phyloP scores from a whole-genome alignment of 78 protist genomes.

The Planoprotostelium fungivorum region DNA sequence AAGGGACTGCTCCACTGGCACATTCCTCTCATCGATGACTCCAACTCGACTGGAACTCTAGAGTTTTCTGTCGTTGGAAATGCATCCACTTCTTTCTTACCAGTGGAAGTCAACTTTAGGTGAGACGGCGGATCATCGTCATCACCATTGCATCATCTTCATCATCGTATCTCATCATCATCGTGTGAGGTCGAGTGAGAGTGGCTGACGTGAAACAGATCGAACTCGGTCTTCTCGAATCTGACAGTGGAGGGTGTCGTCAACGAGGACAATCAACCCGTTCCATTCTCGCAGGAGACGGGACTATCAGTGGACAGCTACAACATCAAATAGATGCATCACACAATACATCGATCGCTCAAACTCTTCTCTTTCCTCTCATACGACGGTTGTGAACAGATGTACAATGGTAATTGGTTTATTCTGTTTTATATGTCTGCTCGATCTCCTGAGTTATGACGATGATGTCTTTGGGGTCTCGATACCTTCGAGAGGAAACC shows the following conservation, averaged over 20 bases:
- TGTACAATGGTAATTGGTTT: too few relatives aligned
- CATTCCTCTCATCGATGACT: slow-evolving; percentile 37
- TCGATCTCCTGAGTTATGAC: too few relatives aligned
- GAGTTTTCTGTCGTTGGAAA: slow-evolving; percentile 47
- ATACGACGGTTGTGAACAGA: too few relatives aligned
- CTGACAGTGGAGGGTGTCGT: neutral
- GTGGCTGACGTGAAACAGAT: neutral
- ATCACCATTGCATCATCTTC: too few relatives aligned
- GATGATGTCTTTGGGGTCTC: too few relatives aligned
- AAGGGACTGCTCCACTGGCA: slow-evolving; percentile 40
- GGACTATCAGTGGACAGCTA: neutral
- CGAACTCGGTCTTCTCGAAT: neutral
- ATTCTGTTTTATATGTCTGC: too few relatives aligned
- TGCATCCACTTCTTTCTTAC: slow-evolving; percentile 25
- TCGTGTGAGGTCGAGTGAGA: too few relatives aligned
- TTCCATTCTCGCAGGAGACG: neutral
- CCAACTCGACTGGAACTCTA: slow-evolving; percentile 36
- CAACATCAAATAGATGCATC: neutral
- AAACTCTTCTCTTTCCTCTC: too few relatives aligned
- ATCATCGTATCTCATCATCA: neutral
- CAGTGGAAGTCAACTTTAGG: slow-evolving; percentile 24
- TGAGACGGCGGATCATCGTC: neutral
- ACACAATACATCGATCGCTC: too few relatives aligned
- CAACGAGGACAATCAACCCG: neutral
- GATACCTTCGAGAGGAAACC: too few relatives aligned